Percentiles rank a stretch among this genome's conserved stretches.
Evolutionary conservation across 805 yeast species (phyloP).

Genomic region (Pichia insulana): DNA sequence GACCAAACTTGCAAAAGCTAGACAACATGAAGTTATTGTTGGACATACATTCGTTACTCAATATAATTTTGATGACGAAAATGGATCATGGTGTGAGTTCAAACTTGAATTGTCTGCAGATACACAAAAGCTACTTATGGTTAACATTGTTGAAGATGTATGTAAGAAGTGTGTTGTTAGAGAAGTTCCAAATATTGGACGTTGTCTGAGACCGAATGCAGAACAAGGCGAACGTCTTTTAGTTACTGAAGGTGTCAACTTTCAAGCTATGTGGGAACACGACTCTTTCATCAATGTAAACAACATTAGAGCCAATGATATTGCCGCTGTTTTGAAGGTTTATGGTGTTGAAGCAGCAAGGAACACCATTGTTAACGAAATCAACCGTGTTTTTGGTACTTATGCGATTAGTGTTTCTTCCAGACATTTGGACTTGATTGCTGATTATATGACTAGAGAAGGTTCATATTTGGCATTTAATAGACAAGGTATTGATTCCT

Average conservation of each 20-base stretch:
- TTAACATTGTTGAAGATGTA: constrained; percentile 86
- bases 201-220: constrained; percentile 78
- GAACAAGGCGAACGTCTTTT: constrained; percentile 66
- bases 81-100: constrained; percentile 91
- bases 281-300: constrained; percentile 87
- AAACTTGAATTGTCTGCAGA: constrained; percentile 74
- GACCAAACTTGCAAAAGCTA: constrained; percentile 62
- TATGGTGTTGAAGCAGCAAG: constrained; percentile 99
- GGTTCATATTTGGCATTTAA: constrained; percentile 95
- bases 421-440: constrained; percentile 93
- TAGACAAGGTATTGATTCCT: constrained; percentile 95
- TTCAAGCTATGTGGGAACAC: constrained; percentile 97
- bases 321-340: constrained; percentile 78
- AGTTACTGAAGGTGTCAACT: constrained; percentile 97
- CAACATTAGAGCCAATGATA: constrained; percentile 84
- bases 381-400: constrained; percentile 89
- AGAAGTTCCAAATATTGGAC: constrained; percentile 83
- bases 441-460: constrained; percentile 98
- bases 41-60: constrained; percentile 64
- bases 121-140: constrained; percentile 92
- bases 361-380: constrained; percentile 92
- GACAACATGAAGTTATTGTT: constrained; percentile 75
- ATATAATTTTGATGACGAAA: constrained; percentile 82
- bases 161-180: constrained; percentile 88
- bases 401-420: constrained; percentile 89